A percentile compares a stretch with the other conserved stretches of the same genome.
These are phyloP conservation scores for Clitocybe nebularis DNA, from an alignment of 1,284 basidiomycete species.

Conservation along the genomic window DNA sequence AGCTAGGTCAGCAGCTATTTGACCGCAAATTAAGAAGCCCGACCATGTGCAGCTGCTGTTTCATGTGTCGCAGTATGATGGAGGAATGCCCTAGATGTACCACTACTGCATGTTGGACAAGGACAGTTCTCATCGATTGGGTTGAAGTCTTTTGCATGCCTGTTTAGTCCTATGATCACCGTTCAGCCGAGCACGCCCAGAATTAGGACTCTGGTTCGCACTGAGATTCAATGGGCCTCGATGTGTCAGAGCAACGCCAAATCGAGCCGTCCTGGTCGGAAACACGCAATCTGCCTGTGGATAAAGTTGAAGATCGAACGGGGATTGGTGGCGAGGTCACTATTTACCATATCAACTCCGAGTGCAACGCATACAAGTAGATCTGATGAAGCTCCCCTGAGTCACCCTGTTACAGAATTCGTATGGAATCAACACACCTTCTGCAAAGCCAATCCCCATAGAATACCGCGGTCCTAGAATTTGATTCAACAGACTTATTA, in stretches of 20 bases:
- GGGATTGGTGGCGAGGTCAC: too few relatives aligned
- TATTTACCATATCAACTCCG: constrained; percentile 80
- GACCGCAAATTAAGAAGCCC: background rate
- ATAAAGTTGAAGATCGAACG: too few relatives aligned
- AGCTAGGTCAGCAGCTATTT: constrained; percentile 12
- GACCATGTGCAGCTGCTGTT: constrained; percentile 78
- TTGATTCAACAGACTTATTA: too few relatives aligned
- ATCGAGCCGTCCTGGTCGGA: constrained; percentile 82
- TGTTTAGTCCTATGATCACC: constrained; percentile 47
- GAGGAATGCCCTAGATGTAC: constrained; percentile 65
- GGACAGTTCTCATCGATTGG: constrained; percentile 74
- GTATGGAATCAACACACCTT: constrained; percentile 47
- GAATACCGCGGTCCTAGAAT: constrained; percentile 79
- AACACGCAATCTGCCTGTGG: constrained; percentile 83
- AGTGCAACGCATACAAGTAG: constrained; percentile 82
- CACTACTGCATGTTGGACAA: constrained; percentile 71
- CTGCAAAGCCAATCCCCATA: constrained; percentile 87
- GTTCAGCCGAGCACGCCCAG: background rate
- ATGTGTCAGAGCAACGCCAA: constrained; percentile 80
- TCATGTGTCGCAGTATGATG: constrained; percentile 73
- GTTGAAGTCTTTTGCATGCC: constrained; percentile 62
- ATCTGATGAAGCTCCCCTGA: constrained; percentile 40
- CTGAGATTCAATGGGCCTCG: constrained; percentile 77
- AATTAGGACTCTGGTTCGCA: constrained; percentile 26
- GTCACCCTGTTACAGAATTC: background rate